Percentiles rank a stretch among this genome's conserved stretches.
Evolutionary conservation across 352 stramenopile genomes (phyloP).

Genomic region (Lagenidium giganteum): DNA sequence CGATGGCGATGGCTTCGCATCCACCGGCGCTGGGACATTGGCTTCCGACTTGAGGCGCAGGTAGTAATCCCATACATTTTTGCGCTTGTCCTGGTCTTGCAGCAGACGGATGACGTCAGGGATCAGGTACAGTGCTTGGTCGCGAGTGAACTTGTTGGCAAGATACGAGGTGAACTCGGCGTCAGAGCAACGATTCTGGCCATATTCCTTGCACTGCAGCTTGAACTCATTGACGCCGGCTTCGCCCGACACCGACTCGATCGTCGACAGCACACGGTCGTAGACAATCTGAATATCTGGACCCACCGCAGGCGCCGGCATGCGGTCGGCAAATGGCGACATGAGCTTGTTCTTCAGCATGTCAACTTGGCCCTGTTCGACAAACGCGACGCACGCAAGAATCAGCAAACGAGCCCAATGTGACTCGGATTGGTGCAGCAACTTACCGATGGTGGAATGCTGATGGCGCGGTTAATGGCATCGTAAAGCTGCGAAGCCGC

Average conservation of each 20-base stretch:
- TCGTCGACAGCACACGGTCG: conserved; percentile 73
- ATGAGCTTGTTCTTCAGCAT: conserved; percentile 58
- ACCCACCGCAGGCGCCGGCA: conserved; percentile 62
- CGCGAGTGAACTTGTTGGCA: conserved; percentile 58
- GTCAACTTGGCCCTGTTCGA: conserved; percentile 36
- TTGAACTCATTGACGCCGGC: conserved; percentile 79
- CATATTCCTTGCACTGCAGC: conserved; percentile 81
- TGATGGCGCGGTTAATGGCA: conserved; percentile 64
- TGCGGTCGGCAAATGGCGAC: conserved; percentile 65
- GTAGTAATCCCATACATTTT: conserved; percentile 82
- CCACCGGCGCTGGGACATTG: conserved; percentile 17
- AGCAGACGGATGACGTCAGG: conserved; percentile 81
- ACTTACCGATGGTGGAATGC: conserved; percentile 69
- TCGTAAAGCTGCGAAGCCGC: conserved; percentile 83
- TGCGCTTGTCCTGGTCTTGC: conserved; percentile 78
- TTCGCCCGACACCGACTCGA: conserved; percentile 50
- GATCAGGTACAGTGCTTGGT: conserved; percentile 69
- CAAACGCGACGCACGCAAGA: neutral
- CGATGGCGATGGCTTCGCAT: conserved; percentile 40
- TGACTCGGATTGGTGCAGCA: neutral
- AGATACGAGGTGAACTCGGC: conserved; percentile 67
- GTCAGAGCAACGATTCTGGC: conserved; percentile 75
- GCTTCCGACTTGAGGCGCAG: conserved; percentile 63
- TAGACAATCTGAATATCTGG: conserved; percentile 82
- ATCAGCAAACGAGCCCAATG: neutral